phyloP scores from a whole-genome alignment of 352 stramenopile genomes.

The Phytophthora hibernalis region DNA sequence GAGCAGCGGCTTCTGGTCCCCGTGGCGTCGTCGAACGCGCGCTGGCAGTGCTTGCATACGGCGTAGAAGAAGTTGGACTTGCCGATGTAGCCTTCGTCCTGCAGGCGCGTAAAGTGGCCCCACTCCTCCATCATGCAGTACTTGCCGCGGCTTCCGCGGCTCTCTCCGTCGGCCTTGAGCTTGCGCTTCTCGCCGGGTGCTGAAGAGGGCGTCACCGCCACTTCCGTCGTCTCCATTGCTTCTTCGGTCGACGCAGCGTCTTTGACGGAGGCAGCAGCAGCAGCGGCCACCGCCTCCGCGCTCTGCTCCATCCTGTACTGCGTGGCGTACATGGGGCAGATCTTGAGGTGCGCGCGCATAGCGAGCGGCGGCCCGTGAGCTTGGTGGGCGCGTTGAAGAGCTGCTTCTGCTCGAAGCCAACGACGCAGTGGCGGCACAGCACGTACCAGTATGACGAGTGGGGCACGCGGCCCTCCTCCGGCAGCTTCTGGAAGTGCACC shows the following conservation, averaged over 20 bases:
- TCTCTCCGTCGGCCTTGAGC: conserved; percentile 46
- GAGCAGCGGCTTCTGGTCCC: conserved; percentile 62
- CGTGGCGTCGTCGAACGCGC: conserved; percentile 58
- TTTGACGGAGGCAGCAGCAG: background rate
- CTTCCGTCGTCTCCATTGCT: background rate
- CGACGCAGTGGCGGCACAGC: conserved; percentile 74
- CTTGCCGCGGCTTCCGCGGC: conserved; percentile 60
- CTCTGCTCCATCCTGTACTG: conserved; percentile 72
- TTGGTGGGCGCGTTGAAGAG: conserved; percentile 58
- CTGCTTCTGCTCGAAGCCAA: conserved; percentile 70
- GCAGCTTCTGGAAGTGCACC: conserved; percentile 80
- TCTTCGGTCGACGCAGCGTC: background rate
- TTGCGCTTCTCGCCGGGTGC: conserved; percentile 60
- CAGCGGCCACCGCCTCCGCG: conserved; percentile 25
- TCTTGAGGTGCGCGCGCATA: conserved; percentile 81
- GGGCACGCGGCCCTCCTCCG: conserved; percentile 66
- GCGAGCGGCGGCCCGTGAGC: conserved; percentile 75
- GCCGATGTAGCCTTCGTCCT: conserved; percentile 83
- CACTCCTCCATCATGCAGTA: conserved; percentile 89
- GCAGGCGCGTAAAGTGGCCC: conserved; percentile 76
- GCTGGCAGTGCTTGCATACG: conserved; percentile 74
- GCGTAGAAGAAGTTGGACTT: conserved; percentile 87
- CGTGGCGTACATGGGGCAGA: conserved; percentile 69
- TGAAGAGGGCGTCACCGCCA: conserved; percentile 3
- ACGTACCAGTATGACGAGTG: conserved; percentile 89